Percentiles rank a stretch among this genome's conserved stretches.
Evolutionary conservation across 345 rosid genomes (phyloP).

Genomic region (Linum trigynum): DNA sequence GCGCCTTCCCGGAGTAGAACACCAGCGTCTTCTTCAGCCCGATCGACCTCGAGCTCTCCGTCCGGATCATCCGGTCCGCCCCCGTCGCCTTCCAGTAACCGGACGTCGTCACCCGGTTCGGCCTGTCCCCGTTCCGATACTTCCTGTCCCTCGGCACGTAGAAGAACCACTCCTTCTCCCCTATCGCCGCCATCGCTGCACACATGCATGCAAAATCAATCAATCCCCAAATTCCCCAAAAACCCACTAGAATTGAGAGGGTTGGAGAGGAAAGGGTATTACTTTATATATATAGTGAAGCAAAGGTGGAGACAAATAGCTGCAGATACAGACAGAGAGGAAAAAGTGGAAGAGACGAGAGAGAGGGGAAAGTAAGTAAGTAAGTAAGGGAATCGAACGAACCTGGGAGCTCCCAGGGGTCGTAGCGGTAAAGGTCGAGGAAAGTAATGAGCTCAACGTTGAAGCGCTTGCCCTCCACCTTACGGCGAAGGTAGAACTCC

Average conservation of each 20-base stretch:
- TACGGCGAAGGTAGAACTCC: constrained; percentile 99
- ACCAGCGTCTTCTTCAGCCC: constrained; percentile 99
- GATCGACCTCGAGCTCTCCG: constrained; percentile 60
- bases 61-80: constrained; percentile 91
- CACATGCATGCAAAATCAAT: no score
- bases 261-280: no score
- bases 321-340: background rate
- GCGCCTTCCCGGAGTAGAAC: constrained; percentile 97
- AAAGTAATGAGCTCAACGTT: constrained; percentile 96
- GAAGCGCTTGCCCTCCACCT: constrained; percentile 98
- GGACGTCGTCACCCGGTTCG: constrained; percentile 89
- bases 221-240: background rate
- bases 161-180: constrained; percentile 99
- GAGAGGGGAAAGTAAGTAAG: background rate
- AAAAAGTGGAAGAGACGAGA: background rate
- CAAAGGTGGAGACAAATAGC: background rate
- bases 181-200: constrained; percentile 87
- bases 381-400: constrained; percentile 13
- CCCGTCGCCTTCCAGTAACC: constrained; percentile 99
- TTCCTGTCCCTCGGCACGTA: constrained; percentile 94
- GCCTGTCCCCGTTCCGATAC: constrained; percentile 92
- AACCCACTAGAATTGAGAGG: background rate
- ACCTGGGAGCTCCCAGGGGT: constrained; percentile 99
- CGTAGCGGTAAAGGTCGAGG: constrained; percentile 97
- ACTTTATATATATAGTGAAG: background rate